Conservation (phyloP, 768 basidiomycete genomes). For the Hemileccinum impolitum region DNA sequence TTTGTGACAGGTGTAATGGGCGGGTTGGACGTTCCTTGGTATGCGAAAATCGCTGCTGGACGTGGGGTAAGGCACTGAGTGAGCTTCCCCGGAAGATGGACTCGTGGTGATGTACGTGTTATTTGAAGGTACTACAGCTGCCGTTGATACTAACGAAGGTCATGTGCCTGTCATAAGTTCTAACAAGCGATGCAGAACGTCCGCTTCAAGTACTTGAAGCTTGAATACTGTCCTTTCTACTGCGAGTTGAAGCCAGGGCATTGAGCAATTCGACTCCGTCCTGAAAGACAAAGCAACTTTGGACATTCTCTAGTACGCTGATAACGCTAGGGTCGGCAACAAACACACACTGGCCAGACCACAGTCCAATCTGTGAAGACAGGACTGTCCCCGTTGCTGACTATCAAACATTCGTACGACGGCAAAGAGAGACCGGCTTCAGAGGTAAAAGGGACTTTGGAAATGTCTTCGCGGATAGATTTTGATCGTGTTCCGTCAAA, state of each 20-base stretch:
- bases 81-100: too few relatives aligned
- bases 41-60: slow-evolving; percentile 42
- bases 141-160: too few relatives aligned
- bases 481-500: slow-evolving; percentile 48
- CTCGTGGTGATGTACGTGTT: too few relatives aligned
- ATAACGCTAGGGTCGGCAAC: background rate
- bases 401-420: slow-evolving; percentile 5
- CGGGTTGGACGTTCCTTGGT: slow-evolving; percentile 62
- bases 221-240: too few relatives aligned
- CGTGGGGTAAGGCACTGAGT: background rate
- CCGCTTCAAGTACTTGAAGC: too few relatives aligned
- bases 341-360: too few relatives aligned
- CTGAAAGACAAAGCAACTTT: background rate
- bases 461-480: slow-evolving; percentile 47
- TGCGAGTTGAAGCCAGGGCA: too few relatives aligned
- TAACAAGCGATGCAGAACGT: too few relatives aligned
- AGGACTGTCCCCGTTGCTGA: background rate
- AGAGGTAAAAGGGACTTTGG: slow-evolving; percentile 42
- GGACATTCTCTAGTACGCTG: slow-evolving; percentile 1
- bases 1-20: slow-evolving; percentile 76
- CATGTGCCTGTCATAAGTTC: too few relatives aligned
- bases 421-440: slow-evolving; percentile 16
- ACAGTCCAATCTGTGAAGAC: too few relatives aligned
- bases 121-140: too few relatives aligned
- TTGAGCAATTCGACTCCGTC: too few relatives aligned